Conservation (phyloP, 768 basidiomycete genomes). For the Leccinellum albellum region DNA sequence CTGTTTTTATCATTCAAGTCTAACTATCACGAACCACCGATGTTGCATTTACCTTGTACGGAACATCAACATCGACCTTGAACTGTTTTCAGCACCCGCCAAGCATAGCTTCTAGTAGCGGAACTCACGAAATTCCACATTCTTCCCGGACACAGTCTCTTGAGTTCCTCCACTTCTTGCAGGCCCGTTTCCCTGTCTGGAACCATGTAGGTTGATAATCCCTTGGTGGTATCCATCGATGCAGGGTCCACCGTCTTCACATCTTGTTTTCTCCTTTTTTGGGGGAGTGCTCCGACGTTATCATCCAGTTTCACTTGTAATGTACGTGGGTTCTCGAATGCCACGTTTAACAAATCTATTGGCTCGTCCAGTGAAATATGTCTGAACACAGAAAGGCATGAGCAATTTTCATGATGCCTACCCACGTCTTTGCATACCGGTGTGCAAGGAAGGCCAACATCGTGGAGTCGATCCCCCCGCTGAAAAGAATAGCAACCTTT, state of each 20-base stretch:
- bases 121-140: slow-evolving; percentile 81
- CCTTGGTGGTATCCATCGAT: slow-evolving; percentile 7
- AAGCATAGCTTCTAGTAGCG: not conserved
- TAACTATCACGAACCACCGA: not conserved
- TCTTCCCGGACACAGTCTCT: slow-evolving; percentile 69
- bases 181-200: slow-evolving; percentile 87
- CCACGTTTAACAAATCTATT: slow-evolving; percentile 89
- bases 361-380: slow-evolving; percentile 73
- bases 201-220: slow-evolving; percentile 56
- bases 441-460: slow-evolving; percentile 78
- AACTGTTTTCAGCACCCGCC: not conserved
- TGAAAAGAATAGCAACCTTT: slow-evolving; percentile 84
- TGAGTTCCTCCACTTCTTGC: slow-evolving; percentile 73
- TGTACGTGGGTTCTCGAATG: slow-evolving; percentile 93
- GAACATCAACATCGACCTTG: slow-evolving; percentile 85
- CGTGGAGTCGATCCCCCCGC: slow-evolving; percentile 94
- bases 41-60: slow-evolving; percentile 56
- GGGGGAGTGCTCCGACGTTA: slow-evolving; percentile 43
- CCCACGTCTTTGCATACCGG: slow-evolving; percentile 39
- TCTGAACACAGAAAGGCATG: slow-evolving; percentile 36
- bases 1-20: slow-evolving; percentile 31
- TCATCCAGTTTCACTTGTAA: slow-evolving; percentile 46
- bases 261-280: slow-evolving; percentile 39
- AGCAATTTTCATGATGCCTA: not conserved
- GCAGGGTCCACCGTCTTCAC: slow-evolving; percentile 2